Evolutionary conservation across 345 rosid genomes (phyloP).

Genomic region (Euphorbia tirucalli): DNA sequence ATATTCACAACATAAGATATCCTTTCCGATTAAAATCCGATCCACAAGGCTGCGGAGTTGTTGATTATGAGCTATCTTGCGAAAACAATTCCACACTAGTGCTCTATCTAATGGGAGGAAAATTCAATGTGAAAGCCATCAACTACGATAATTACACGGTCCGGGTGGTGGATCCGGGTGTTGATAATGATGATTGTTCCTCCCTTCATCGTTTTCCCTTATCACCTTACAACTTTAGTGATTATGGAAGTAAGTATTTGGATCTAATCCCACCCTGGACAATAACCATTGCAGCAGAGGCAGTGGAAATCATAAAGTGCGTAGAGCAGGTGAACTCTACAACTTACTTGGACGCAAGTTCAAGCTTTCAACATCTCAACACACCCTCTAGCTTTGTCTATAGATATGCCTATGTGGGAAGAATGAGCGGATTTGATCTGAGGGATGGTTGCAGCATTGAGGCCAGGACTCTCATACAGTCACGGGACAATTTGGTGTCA

Average conservation of each 20-base stretch:
- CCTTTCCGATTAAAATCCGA: constrained; percentile 4
- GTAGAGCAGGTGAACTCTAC: background rate
- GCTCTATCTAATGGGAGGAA: background rate
- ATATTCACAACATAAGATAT: background rate
- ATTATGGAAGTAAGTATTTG: fast-evolving
- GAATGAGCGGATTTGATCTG: background rate
- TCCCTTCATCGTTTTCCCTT: background rate
- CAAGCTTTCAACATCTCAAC: background rate
- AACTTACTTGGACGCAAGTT: background rate
- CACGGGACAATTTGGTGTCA: background rate
- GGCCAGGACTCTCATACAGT: background rate
- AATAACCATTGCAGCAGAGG: too few relatives aligned
- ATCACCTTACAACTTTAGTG: background rate
- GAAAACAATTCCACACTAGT: background rate
- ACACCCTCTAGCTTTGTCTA: background rate
- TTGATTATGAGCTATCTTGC: background rate
- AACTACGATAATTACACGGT: background rate
- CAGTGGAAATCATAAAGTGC: background rate
- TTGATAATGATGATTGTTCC: background rate
- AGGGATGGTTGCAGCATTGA: constrained; percentile 3
- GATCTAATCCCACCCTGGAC: too few relatives aligned
- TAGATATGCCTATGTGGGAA: background rate
- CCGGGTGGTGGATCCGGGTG: background rate
- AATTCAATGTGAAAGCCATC: background rate
- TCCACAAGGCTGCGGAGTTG: background rate